Base-by-base conservation (phyloP, 2,329 filamentous ascomycete genomes). In the Plectosphaerella cucumerina region DNA sequence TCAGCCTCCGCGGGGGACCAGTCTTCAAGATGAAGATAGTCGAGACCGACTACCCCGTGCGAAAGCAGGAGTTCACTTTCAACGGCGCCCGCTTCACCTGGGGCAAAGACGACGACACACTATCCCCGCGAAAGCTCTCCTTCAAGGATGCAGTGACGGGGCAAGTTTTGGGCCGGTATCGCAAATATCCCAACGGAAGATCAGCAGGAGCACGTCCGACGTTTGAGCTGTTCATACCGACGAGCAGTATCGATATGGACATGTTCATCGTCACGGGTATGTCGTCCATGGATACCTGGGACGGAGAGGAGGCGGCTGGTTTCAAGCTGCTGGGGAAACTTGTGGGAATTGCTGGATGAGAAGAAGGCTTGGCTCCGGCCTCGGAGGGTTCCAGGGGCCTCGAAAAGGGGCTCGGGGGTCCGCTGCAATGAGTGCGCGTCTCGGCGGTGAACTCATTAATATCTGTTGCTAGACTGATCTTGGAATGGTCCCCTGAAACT, bases 231-330 rank as follows among this genome's bases (percentile, higher is more conserved):
- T 53, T 39, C 22, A 43, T 55, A 10, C 53, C 48, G 22, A 45
- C 51, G 11, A 46, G 43, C 43, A 55, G 43, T 6, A 39, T 55
- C n/a, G 53, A 53, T 2, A 51, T 53, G 46, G 53, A 53, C 17
- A 48, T 53, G 51, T 20, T 55, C 1, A 35, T 55, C 12, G 51
- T 50, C 10, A 53, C 53, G 20, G 48, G 53, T 5, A 6, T 51
- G 18, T 43, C 51, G 15, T 39, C 49, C 1, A 46, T 51, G 26
- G 44, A 49, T 6, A 47, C 44, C n/a, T 51, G 53, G 51, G 12
- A 5, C 0, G 47, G 53, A n/a, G 47, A 55, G 18, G 49, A 51
- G 22, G 50, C 41, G 11, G 47, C 44, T 2, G 44, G 44, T 3
- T 35, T 47, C 10, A 47, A 47, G 26, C 31, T 47, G 44, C 12